Conservation (phyloP, 495 filamentous ascomycete species). For the Cladorrhinum samala region DNA sequence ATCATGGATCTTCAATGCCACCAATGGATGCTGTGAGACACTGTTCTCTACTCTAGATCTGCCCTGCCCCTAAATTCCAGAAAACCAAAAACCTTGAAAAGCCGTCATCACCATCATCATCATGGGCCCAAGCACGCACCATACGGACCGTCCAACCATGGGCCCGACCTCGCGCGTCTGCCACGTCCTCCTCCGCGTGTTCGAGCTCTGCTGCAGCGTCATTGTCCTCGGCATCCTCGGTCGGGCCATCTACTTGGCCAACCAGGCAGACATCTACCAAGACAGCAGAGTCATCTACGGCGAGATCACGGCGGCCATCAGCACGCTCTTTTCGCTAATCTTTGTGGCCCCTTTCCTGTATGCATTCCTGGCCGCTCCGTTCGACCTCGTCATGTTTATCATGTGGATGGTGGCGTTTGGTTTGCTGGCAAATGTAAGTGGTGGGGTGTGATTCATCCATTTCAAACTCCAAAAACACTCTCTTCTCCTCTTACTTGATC, state of each 20-base stretch:
- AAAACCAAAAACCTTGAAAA: no score
- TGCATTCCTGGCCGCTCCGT: slow-evolving; percentile 15
- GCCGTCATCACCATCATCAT: not conserved
- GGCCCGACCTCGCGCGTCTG: slow-evolving; percentile 1
- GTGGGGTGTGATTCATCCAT: not conserved
- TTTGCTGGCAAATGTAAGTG: slow-evolving; percentile 17
- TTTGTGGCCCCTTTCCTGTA: slow-evolving; percentile 22
- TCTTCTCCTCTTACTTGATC: not conserved
- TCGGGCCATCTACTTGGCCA: slow-evolving; percentile 12
- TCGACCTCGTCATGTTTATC: slow-evolving; percentile 20
- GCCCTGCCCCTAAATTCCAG: not conserved
- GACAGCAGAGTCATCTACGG: slow-evolving; percentile 21
- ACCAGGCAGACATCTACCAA: not conserved
- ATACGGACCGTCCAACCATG: slow-evolving; percentile 6
- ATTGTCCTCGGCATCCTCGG: slow-evolving; percentile 19
- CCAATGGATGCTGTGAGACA: not conserved
- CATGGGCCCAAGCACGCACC: not conserved
- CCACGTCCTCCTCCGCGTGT: slow-evolving; percentile 13
- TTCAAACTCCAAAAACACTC: no score
- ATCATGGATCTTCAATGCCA: no score
- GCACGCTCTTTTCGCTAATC: slow-evolving; percentile 15
- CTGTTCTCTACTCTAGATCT: not conserved
- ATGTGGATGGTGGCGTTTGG: slow-evolving; percentile 23
- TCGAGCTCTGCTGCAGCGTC: slow-evolving; percentile 19
- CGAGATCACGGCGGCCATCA: slow-evolving; percentile 14